These are phyloP conservation scores for Ustilago sp. DNA, from an alignment of 1,284 basidiomycete genomes.

Conservation along the genomic window DNA sequence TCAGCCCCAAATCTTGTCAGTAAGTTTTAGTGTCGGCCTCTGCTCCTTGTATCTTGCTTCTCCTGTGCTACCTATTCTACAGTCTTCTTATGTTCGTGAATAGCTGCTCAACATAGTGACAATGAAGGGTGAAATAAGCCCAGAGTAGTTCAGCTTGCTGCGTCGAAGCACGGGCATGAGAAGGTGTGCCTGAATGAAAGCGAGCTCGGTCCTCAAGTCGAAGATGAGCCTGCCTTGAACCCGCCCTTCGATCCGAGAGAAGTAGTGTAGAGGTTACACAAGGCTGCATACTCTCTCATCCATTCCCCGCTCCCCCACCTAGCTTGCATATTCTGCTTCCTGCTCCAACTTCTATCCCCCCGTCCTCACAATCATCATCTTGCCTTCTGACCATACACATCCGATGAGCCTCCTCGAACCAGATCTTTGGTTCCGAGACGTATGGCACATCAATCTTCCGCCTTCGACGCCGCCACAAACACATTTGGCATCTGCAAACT, in stretches of 20 bases:
- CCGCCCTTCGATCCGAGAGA: conserved; percentile 4
- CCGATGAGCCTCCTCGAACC: conserved; percentile 45
- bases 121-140: too few species aligned
- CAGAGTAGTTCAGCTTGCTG: not conserved
- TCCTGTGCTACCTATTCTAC: not conserved
- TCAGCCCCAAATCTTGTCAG: conserved; percentile 11
- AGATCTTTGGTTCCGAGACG: conserved; percentile 31
- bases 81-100: too few species aligned
- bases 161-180: not conserved
- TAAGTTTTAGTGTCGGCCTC: conserved; percentile 12
- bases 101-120: not conserved
- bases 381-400: conserved; percentile 13
- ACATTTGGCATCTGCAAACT: not conserved
- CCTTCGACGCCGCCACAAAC: not conserved
- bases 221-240: not conserved
- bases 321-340: conserved; percentile 13
- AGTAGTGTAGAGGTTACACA: conserved; percentile 26
- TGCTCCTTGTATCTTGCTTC: not conserved
- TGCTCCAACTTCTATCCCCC: conserved; percentile 35
- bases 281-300: conserved; percentile 13
- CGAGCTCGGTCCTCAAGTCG: not conserved
- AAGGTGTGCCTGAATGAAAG: not conserved
- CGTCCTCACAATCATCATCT: conserved; percentile 6
- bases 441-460: conserved; percentile 31
- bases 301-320: not conserved